Conservation (phyloP, 106 monocot species). For the Hemerocallis citrina region DNA sequence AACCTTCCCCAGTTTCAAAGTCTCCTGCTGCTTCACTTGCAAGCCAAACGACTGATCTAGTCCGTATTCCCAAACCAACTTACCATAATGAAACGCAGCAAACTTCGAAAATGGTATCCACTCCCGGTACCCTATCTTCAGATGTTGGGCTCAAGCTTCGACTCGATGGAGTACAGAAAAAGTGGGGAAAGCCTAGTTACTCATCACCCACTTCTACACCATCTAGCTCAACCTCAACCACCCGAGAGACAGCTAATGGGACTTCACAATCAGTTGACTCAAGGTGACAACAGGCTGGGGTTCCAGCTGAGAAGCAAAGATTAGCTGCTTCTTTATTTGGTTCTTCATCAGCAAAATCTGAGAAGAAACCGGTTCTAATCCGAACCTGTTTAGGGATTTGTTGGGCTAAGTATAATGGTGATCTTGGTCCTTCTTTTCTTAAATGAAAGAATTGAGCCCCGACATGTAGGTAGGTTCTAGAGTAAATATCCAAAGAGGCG, state of each 20-base stretch:
- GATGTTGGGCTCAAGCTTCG: conserved; percentile 54
- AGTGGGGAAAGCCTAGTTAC: conserved; percentile 88
- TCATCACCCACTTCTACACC: conserved; percentile 49
- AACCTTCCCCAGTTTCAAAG: conserved; percentile 27
- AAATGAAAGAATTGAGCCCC: too few relatives aligned
- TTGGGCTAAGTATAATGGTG: too few relatives aligned
- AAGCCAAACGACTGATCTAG: conserved; percentile 29
- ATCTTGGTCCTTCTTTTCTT: too few relatives aligned
- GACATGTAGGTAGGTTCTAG: too few relatives aligned
- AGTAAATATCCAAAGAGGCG: too few relatives aligned
- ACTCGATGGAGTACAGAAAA: conserved; percentile 86
- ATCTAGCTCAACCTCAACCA: conserved; percentile 12
- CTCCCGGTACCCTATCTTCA: conserved; percentile 26
- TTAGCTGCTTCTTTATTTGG: conserved; percentile 94
- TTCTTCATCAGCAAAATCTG: conserved; percentile 44
- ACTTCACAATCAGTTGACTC: conserved; percentile 27
- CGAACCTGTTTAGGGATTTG: conserved; percentile 80
- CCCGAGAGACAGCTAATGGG: conserved; percentile 55
- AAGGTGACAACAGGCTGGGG: conserved; percentile 34
- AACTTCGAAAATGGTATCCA: conserved; percentile 5
- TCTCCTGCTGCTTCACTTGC: conserved; percentile 16
- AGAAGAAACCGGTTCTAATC: conserved; percentile 71
- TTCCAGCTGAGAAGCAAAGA: conserved; percentile 88
- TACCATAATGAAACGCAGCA: conserved; percentile 38
- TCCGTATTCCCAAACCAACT: conserved; percentile 36